phyloP scores from a whole-genome alignment of 176 grass and related monocot species.

The Triticum aestivum region IWGSC_CS_RefSeq_v2.1 NC_057800.1:206926221-206926720 shows the following conservation, averaged over 20 bases:
- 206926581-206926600: no score
- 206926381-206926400: constrained; percentile 44
- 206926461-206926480: not conserved
- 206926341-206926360: constrained; percentile 35
- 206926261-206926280: not conserved
- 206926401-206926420: constrained; percentile 42
- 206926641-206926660: no score
- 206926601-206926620: not conserved
- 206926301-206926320: constrained; percentile 23
- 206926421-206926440: not conserved
- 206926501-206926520: not conserved
- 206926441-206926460: not conserved
- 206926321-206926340: constrained; percentile 22
- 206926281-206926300: not conserved
- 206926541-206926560: not conserved
- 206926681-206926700: not conserved
- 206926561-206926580: not conserved
- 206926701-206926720: not conserved
- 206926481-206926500: not conserved
- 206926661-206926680: not conserved
- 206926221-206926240: constrained; percentile 67
- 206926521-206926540: not conserved
- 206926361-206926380: constrained; percentile 24
- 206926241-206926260: not conserved
- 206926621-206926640: no score